phyloP scores from a whole-genome alignment of 768 basidiomycete genomes.

The Naematelia encephala region DNA sequence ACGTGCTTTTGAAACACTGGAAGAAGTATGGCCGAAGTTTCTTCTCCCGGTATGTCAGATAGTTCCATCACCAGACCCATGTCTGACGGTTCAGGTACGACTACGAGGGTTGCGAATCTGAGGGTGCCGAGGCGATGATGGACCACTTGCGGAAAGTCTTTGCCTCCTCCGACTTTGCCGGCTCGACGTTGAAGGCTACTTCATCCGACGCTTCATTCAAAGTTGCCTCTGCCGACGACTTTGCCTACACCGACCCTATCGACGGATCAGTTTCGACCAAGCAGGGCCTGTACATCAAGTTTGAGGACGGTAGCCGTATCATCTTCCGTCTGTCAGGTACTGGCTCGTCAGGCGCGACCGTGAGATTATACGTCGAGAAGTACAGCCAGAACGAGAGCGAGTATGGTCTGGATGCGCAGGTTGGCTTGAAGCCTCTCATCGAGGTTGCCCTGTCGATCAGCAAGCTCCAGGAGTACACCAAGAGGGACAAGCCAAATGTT shows the following conservation, averaged over 20 bases:
- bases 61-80: no score
- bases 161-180: constrained; percentile 60
- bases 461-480: constrained; percentile 79
- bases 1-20: constrained; percentile 83
- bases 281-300: constrained; percentile 90
- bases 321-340: constrained; percentile 96
- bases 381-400: constrained; percentile 58
- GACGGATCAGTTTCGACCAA: constrained; percentile 88
- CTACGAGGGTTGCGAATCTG: constrained; percentile 94
- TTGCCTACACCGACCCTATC: constrained; percentile 98
- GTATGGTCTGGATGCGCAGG: constrained; percentile 61
- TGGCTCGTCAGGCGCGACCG: constrained; percentile 92
- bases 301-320: constrained; percentile 86
- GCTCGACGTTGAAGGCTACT: constrained; percentile 64
- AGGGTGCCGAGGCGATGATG: constrained; percentile 83
- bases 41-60: constrained; percentile 71
- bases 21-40: constrained; percentile 90
- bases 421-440: constrained; percentile 90
- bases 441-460: constrained; percentile 85
- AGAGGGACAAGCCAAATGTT: constrained; percentile 87
- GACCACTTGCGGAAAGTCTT: constrained; percentile 70
- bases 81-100: constrained; percentile 64
- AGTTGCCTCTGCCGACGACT: constrained; percentile 74
- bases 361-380: constrained; percentile 92
- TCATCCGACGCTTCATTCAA: constrained; percentile 68